Conservation (phyloP, 2,329 filamentous ascomycete genomes). For the Cryphonectria carpinicola region DNA sequence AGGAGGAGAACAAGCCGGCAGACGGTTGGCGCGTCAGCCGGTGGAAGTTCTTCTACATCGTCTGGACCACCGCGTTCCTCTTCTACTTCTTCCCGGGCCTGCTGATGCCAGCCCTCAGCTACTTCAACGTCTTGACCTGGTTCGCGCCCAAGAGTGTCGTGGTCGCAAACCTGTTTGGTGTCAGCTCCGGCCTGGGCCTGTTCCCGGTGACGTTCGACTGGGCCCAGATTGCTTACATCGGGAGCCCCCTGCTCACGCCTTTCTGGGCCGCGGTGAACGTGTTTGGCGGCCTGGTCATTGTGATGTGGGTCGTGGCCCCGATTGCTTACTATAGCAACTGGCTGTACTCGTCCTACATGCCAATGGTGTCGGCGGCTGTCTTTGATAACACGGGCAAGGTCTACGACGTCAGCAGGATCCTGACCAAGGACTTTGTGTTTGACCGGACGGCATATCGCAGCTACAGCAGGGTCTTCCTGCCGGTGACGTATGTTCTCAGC, state of each 20-base stretch:
- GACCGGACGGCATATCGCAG: slow-evolving; percentile 74
- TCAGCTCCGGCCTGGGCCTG: slow-evolving; percentile 80
- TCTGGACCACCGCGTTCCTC: slow-evolving; percentile 71
- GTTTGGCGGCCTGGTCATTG: slow-evolving; percentile 75
- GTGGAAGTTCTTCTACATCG: slow-evolving; percentile 81
- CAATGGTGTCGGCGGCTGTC: slow-evolving; percentile 80
- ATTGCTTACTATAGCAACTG: slow-evolving; percentile 81
- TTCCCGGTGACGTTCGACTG: slow-evolving; percentile 90
- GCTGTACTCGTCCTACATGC: slow-evolving; percentile 83
- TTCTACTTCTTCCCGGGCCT: slow-evolving; percentile 89
- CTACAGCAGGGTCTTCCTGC: slow-evolving; percentile 85
- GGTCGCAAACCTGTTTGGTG: slow-evolving; percentile 82
- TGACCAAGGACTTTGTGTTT: slow-evolving; percentile 78
- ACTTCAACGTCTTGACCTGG: slow-evolving; percentile 89
- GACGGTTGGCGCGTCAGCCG: slow-evolving; percentile 82
- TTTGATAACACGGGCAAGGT: slow-evolving; percentile 83
- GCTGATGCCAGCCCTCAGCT: slow-evolving; percentile 81
- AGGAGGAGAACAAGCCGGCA: slow-evolving; percentile 78
- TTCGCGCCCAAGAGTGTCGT: slow-evolving; percentile 86
- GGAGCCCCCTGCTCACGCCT: slow-evolving; percentile 79
- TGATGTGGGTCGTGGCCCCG: slow-evolving; percentile 85
- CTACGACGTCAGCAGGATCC: slow-evolving; percentile 80
- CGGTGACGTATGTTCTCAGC: slow-evolving; percentile 85
- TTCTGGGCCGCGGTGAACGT: slow-evolving; percentile 90
- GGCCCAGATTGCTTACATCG: slow-evolving; percentile 88